Percentiles rank a stretch among this genome's conserved stretches.
Conservation (phyloP, 257 asterid genomes). For the Solanum sitiens region DNA sequence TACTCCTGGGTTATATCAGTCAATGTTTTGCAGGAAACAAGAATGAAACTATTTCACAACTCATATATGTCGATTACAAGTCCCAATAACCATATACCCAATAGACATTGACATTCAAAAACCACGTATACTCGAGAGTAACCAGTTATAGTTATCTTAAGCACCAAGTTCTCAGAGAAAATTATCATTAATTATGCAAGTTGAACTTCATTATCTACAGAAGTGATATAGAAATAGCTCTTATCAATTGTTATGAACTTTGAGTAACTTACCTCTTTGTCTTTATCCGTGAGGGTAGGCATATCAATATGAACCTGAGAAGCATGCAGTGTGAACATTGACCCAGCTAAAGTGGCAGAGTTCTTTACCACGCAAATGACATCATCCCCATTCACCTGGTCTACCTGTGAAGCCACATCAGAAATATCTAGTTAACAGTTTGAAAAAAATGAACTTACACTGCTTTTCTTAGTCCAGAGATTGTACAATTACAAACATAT, state of each 20-base stretch:
- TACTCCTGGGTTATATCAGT: not conserved
- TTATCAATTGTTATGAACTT: not conserved
- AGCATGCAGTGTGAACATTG: conserved; percentile 79
- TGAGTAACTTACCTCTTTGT: conserved; percentile 57
- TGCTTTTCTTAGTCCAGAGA: not conserved
- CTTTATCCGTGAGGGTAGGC: conserved; percentile 80
- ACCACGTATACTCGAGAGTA: not conserved
- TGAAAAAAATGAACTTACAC: not conserved
- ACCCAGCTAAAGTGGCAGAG: conserved; percentile 74
- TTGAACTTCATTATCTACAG: not conserved
- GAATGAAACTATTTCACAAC: not conserved
- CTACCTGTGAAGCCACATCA: conserved; percentile 35
- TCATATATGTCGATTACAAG: not conserved
- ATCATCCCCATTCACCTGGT: conserved; percentile 63
- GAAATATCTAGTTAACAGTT: not conserved
- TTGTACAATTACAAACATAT: not conserved
- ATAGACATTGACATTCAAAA: not conserved
- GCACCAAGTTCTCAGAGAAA: not conserved
- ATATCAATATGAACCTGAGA: conserved; percentile 62
- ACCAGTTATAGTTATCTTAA: not conserved
- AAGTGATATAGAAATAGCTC: not conserved
- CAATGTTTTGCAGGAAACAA: not conserved
- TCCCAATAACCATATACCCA: not conserved
- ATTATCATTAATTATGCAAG: not conserved
- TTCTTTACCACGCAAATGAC: conserved; percentile 75